Conservation (phyloP, 768 basidiomycete genomes). For the Amanita inopinata region DNA sequence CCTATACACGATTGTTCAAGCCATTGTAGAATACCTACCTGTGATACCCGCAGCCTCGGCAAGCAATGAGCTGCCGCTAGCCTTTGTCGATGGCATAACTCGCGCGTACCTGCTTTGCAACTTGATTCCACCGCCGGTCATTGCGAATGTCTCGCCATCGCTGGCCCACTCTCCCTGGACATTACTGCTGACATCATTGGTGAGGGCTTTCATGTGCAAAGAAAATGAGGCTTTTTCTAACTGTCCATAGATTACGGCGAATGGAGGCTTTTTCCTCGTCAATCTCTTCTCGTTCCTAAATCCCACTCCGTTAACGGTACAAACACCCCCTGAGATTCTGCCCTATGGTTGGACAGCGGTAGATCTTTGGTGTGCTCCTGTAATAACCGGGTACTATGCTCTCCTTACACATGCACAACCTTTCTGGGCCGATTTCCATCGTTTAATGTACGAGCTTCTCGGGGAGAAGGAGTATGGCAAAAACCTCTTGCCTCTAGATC, state of each 20-base stretch:
- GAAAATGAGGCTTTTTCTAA: neutral
- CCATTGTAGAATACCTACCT: slow-evolving; percentile 53
- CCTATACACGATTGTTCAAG: slow-evolving; percentile 54
- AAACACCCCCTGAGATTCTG: slow-evolving; percentile 72
- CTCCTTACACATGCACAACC: slow-evolving; percentile 82
- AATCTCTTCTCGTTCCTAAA: slow-evolving; percentile 70
- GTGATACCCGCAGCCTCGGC: slow-evolving; percentile 39
- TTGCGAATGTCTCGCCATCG: slow-evolving; percentile 34
- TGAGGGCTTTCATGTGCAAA: slow-evolving; percentile 23
- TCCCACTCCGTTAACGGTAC: slow-evolving; percentile 55
- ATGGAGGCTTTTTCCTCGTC: slow-evolving; percentile 73
- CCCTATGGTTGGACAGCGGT: slow-evolving; percentile 80
- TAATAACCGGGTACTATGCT: slow-evolving; percentile 70
- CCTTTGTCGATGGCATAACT: slow-evolving; percentile 69
- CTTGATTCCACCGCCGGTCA: slow-evolving; percentile 63
- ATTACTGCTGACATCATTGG: slow-evolving; percentile 63
- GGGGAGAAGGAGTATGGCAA: slow-evolving; percentile 27
- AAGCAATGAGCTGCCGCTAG: slow-evolving; percentile 57
- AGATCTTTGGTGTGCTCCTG: slow-evolving; percentile 80
- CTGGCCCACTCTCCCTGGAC: slow-evolving; percentile 68
- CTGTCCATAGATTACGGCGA: slow-evolving; percentile 47
- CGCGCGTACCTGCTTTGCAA: slow-evolving; percentile 73
- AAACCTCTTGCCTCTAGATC: slow-evolving; percentile 41
- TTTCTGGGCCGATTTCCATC: slow-evolving; percentile 60
- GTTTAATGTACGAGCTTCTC: slow-evolving; percentile 34